phyloP scores from a whole-genome alignment of 2,329 filamentous ascomycete species.

The Hymenoscyphus repandus region DNA sequence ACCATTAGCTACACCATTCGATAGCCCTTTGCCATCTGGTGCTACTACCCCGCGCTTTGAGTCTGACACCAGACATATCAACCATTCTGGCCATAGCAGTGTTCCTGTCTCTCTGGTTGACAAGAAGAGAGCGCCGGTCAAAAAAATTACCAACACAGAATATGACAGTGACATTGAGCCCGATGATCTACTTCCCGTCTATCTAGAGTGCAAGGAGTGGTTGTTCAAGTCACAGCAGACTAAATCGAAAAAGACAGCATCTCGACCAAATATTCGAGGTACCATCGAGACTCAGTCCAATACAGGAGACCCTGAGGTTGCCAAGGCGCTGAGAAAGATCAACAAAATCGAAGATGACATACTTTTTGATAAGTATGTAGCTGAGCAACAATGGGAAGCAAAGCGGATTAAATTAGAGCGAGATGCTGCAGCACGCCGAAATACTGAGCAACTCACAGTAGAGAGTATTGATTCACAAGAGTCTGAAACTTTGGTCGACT shows the following conservation, averaged over 20 bases:
- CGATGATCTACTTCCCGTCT: conserved; percentile 69
- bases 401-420: conserved; percentile 56
- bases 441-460: conserved; percentile 6
- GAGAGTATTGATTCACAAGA: conserved; percentile 23
- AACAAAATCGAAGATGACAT: conserved; percentile 72
- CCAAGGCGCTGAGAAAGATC: conserved; percentile 68
- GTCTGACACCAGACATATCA: conserved; percentile 27
- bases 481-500: conserved; percentile 33
- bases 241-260: conserved; percentile 35
- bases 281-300: conserved; percentile 10
- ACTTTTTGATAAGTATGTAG: conserved; percentile 63
- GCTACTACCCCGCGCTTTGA: conserved; percentile 28
- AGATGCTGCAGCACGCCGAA: conserved; percentile 37
- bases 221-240: conserved; percentile 58
- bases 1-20: conserved; percentile 26
- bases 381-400: conserved; percentile 60
- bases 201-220: conserved; percentile 67
- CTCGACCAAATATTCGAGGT: conserved; percentile 11
- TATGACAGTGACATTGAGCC: conserved; percentile 69
- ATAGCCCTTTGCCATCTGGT: conserved; percentile 30
- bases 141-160: conserved; percentile 33
- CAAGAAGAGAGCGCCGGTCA: conserved; percentile 16
- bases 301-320: conserved; percentile 39
- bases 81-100: conserved; percentile 6
- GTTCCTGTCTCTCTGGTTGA: conserved; percentile 8